Conservation (phyloP, 371 early-diverging fungal genomes). For the Capniomyces stellatus region DNA sequence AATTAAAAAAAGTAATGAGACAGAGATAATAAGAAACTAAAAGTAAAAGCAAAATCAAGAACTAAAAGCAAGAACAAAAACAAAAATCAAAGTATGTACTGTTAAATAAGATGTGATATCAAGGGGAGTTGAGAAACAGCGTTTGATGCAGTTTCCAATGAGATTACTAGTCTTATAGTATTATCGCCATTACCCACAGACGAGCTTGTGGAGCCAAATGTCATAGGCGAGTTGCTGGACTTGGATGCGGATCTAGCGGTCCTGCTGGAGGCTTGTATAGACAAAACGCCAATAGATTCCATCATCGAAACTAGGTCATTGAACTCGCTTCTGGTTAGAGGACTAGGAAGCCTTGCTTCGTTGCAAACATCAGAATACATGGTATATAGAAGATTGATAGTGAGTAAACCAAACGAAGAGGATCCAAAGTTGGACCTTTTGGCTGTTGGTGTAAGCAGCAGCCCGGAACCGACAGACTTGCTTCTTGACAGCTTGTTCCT, state of each 20-base stretch:
- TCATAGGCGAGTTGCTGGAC: neutral
- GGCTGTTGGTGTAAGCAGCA: neutral
- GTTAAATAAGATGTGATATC: too few relatives aligned
- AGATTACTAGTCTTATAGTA: neutral
- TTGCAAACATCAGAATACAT: neutral
- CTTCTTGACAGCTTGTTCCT: neutral
- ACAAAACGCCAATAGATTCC: slow-evolving; percentile 51
- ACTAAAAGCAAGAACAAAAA: too few relatives aligned
- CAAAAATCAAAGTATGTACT: too few relatives aligned
- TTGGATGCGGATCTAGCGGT: neutral
- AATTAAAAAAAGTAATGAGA: too few relatives aligned
- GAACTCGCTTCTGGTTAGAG: slow-evolving; percentile 57
- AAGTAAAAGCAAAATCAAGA: too few relatives aligned
- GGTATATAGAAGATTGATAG: neutral
- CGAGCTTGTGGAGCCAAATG: neutral
- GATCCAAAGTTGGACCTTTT: neutral
- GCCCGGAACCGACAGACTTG: neutral
- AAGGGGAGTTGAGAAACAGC: too few relatives aligned
- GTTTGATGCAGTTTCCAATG: too few relatives aligned
- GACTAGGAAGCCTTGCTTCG: slow-evolving; percentile 20
- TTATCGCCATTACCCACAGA: neutral
- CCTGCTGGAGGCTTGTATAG: slow-evolving; percentile 10
- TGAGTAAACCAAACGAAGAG: too few relatives aligned
- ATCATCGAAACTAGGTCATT: slow-evolving; percentile 49
- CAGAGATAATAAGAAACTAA: too few relatives aligned